phyloP scores from a whole-genome alignment of 768 basidiomycete species.

The Coprinopsis strossmayeri region DNA sequence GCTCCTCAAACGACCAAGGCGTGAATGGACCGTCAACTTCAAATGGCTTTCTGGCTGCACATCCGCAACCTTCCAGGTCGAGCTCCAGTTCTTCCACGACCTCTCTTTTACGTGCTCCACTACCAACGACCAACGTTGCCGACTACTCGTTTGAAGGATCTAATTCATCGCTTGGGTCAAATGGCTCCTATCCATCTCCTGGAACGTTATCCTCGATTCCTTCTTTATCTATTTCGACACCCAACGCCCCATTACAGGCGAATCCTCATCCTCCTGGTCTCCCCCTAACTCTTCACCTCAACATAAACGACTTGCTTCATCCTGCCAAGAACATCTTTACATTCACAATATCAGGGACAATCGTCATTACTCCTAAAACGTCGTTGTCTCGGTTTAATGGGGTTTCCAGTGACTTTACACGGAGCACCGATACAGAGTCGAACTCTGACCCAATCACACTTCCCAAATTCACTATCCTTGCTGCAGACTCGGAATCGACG shows the following conservation, averaged over 20 bases:
- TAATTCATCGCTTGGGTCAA: slow-evolving; percentile 6
- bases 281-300: slow-evolving; percentile 69
- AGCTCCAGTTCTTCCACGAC: slow-evolving; percentile 36
- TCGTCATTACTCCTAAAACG: slow-evolving; percentile 49
- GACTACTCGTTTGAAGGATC: slow-evolving; percentile 75
- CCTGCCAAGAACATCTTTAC: slow-evolving; percentile 59
- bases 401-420: slow-evolving; percentile 3
- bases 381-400: slow-evolving; percentile 21
- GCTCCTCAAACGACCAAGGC: slow-evolving; percentile 10
- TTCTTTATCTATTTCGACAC: slow-evolving; percentile 37
- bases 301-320: slow-evolving; percentile 71
- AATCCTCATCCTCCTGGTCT: slow-evolving; percentile 39
- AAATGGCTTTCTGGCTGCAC: neutral
- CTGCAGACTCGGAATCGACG: slow-evolving; percentile 57
- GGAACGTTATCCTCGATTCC: slow-evolving; percentile 41
- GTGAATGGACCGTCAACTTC: neutral
- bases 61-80: slow-evolving; percentile 13
- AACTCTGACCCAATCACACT: slow-evolving; percentile 46
- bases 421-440: slow-evolving; percentile 11
- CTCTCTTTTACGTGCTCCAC: slow-evolving; percentile 69
- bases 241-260: slow-evolving; percentile 17
- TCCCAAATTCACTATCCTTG: slow-evolving; percentile 64
- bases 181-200: slow-evolving; percentile 27
- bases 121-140: slow-evolving; percentile 54
- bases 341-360: slow-evolving; percentile 59